phyloP scores from a whole-genome alignment of 257 asterid species.

The Lycium barbarum region DNA sequence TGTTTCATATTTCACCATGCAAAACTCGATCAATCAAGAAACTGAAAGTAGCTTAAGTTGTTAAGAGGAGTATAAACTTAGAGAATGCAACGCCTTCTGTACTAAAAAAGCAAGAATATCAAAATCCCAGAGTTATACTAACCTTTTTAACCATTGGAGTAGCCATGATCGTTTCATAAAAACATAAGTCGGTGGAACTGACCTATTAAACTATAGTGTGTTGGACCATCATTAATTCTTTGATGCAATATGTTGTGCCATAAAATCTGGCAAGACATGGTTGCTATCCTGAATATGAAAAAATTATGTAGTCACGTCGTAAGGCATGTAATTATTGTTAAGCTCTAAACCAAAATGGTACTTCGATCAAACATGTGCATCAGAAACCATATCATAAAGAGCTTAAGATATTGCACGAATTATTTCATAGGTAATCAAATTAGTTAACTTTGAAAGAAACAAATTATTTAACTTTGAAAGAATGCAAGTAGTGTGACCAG shows the following conservation, averaged over 20 bases:
- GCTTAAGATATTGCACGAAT: too few relatives aligned
- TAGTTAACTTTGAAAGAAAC: too few relatives aligned
- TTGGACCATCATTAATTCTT: slow-evolving; percentile 67
- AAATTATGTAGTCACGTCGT: not conserved
- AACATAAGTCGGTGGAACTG: slow-evolving; percentile 82
- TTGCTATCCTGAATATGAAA: slow-evolving; percentile 51
- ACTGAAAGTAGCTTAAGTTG: slow-evolving; percentile 72
- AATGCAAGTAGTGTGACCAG: too few relatives aligned
- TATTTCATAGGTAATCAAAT: too few relatives aligned
- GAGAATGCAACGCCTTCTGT: not conserved
- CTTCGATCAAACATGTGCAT: not conserved
- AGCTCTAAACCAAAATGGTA: not conserved
- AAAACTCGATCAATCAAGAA: slow-evolving; percentile 85
- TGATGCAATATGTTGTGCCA: slow-evolving; percentile 58
- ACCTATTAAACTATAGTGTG: slow-evolving; percentile 77
- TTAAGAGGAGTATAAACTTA: not conserved
- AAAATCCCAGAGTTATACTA: not conserved
- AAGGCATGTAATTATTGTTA: not conserved
- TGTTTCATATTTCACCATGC: slow-evolving; percentile 84
- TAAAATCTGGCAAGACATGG: slow-evolving; percentile 73
- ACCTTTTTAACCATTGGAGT: slow-evolving; percentile 83
- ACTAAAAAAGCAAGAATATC: not conserved
- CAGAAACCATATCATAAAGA: too few relatives aligned
- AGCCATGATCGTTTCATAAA: slow-evolving; percentile 76
- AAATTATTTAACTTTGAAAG: too few relatives aligned